Base-by-base conservation (phyloP, 192 early-diverging fungal species). In the Globomyces pollinis-pini region DNA sequence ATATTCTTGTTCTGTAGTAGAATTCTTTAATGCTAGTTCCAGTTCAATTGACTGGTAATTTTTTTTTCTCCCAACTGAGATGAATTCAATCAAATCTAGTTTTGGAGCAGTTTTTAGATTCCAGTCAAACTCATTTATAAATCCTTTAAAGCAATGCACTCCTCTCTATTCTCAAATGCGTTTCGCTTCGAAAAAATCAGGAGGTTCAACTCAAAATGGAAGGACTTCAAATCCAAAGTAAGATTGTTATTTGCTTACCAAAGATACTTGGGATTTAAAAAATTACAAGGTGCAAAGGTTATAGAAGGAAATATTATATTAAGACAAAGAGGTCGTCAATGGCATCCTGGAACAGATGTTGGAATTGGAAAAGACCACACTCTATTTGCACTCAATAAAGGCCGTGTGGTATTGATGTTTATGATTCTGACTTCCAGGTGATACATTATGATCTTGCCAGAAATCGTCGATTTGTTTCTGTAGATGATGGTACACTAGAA, bases 151-250 rank as follows among this genome's bases (percentile, higher is more conserved):
- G n/a, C n/a, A 28, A 47, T 26, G 23, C 11, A 49, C 51, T 47
- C 30, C 47, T 3, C 61, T 50, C 13, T 39, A 29, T 21, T 33
- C 18, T 8, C 74, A 77, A 62, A 62, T 73, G 38, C 68, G 78
- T 43, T 62, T 41, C 32, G 78, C 78, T 11, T 75, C 78, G 31
- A 75, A 80, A 49, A 80, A 80, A 63, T 29, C 74, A 38, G 72
- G 73, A 30, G 78, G 78, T 42, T 68, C 65, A 29, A 65, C 61
- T 23, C 70, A 59, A 53, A 80, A 80, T 72, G 70, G 70, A 5
- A 71, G 78, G 13, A 66, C 66, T 2, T 77, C 74, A 16, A 65
- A 72, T 24, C 78, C 78, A 28, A 80, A 80, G n/a, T n/a, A n/a
- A n/a, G n/a, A n/a, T n/a, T n/a, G n/a, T n/a, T n/a, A n/a, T n/a